Percentiles rank a stretch among this genome's conserved stretches.
phyloP scores from a whole-genome alignment of 495 filamentous ascomycete species.

The Xylaria scruposa region DNA sequence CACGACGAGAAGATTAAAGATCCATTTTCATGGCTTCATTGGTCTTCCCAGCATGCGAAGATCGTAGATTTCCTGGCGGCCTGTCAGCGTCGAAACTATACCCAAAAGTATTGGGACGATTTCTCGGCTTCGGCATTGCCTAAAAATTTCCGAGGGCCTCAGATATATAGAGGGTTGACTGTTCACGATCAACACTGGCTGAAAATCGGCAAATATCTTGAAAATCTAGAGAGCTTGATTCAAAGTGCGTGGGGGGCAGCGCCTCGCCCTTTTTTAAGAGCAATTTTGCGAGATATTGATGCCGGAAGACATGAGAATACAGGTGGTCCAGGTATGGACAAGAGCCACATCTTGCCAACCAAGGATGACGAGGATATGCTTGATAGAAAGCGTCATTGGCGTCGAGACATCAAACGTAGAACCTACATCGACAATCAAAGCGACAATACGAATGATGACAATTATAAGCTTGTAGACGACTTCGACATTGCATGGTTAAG shows the following conservation, averaged over 20 bases:
- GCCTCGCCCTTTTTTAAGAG: constrained; percentile 36
- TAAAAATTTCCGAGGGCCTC: constrained; percentile 33
- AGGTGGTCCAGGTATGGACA: constrained; percentile 5
- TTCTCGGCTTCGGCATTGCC: constrained; percentile 34
- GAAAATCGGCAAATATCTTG: constrained; percentile 34
- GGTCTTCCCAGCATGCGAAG: constrained; percentile 26
- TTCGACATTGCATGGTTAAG: constrained; percentile 37
- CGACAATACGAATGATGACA: neutral
- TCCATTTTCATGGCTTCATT: constrained; percentile 37
- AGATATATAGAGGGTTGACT: constrained; percentile 30
- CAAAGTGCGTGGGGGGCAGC: constrained; percentile 29
- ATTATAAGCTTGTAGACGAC: constrained; percentile 33
- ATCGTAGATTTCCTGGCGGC: constrained; percentile 30
- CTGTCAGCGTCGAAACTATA: constrained; percentile 36
- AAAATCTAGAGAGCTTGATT: constrained; percentile 26
- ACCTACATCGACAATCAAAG: constrained; percentile 15
- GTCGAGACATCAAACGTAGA: constrained; percentile 34
- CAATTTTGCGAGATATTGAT: constrained; percentile 39
- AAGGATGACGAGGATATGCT: constrained; percentile 6
- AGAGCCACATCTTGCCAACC: neutral
- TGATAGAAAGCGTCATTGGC: constrained; percentile 26
- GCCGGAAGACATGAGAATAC: constrained; percentile 31
- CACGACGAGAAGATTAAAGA: constrained; percentile 26
- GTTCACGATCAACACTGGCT: constrained; percentile 40
- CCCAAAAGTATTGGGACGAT: constrained; percentile 26